Evolutionary conservation across 441 rosid genomes (phyloP).

Genomic region (Manihot esculenta): DNA sequence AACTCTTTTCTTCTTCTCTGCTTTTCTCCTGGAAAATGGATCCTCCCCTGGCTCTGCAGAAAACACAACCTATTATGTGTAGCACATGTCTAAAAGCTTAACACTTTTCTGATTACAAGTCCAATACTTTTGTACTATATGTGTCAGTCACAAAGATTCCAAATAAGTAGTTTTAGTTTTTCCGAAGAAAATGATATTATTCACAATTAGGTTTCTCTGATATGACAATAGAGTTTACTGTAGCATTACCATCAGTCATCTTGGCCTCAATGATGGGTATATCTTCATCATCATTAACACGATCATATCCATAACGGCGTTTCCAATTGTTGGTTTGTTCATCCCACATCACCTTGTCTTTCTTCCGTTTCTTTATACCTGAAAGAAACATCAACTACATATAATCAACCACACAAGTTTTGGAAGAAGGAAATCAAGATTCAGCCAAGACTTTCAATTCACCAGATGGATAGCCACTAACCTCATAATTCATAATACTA

Average conservation of each 20-base stretch:
- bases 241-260: constrained; percentile 65
- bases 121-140: neutral
- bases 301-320: constrained; percentile 86
- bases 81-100: neutral
- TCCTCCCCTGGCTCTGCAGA: constrained; percentile 76
- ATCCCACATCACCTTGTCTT: constrained; percentile 82
- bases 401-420: neutral
- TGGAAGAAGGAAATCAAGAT: neutral
- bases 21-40: constrained; percentile 80
- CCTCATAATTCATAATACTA: neutral
- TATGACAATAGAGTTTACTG: neutral
- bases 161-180: neutral
- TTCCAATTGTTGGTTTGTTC: constrained; percentile 84
- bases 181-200: neutral
- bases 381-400: constrained; percentile 24
- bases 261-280: constrained; percentile 89
- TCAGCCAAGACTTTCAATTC: neutral
- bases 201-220: neutral
- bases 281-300: constrained; percentile 86
- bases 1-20: constrained; percentile 74
- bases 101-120: neutral
- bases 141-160: neutral
- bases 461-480: constrained; percentile 11
- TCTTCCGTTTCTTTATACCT: constrained; percentile 83
- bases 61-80: constrained; percentile 5